Base-by-base conservation (phyloP, 352 stramenopile genomes). In the Pythium biforme region DNA sequence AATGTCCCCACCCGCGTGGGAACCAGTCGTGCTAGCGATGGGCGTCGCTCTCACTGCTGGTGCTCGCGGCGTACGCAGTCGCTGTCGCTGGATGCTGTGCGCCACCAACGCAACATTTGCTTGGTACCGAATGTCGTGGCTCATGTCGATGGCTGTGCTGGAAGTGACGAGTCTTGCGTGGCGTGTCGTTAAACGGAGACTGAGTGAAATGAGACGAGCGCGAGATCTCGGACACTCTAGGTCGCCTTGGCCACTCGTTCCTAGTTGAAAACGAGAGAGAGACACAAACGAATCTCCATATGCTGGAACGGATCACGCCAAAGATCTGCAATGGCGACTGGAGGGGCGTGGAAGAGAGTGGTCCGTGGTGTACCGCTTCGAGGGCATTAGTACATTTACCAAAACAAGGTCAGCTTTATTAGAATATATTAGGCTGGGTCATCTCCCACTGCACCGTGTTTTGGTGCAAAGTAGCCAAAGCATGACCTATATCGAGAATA, bases 71-170 rank as follows among this genome's bases (percentile, higher is more conserved):
- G 10, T 15, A 43, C 37, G 37, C 5, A n/a, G 5, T 5, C 37
- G 41, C 19, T 48, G 9, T 10, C 19, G 41, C 9, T 19, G 41
- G 15, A 48, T 10, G n/a, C 41, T 48, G n/a, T 23, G 15, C 9
- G 20, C 41, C 41, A 26, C 41, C 9, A 48, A 4, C 9, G 41
- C 41, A 48, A 19, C 41, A 19, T 48, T 23, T 4, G 41, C 41
- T 48, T 48, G 41, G 25, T 48, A 48, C 41, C 41, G 41, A 23
- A 48, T 10, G 41, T 48, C 41, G 41, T 48, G 41, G 20, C 41
- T 48, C 41, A 48, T 48, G 10, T 6, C 37, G 37, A 17, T 22
- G 19, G 37, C 37, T 17, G 3, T 19, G 19, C 19, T 17, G 12
- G 17, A 19, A 45, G 37, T 45, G 37, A 45, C 37, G 37, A 45